These are phyloP conservation scores for Apophysomyces ossiformis DNA, from an alignment of 371 early-diverging fungal genomes.

Conservation along the genomic window DNA sequence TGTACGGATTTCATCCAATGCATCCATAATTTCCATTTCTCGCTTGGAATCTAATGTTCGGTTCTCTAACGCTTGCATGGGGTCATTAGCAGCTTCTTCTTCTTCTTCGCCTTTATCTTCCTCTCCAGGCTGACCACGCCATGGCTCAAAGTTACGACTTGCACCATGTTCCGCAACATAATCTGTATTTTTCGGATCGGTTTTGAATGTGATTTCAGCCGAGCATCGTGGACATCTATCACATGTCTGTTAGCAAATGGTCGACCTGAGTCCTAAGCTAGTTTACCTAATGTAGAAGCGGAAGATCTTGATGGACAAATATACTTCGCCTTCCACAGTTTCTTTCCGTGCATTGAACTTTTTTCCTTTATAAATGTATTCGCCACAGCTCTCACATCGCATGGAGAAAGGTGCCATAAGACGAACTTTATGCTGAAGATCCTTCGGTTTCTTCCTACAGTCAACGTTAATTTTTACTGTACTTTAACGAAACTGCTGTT, in stretches of 20 bases:
- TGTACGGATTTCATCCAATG: slow-evolving; percentile 92
- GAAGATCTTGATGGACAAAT: slow-evolving; percentile 87
- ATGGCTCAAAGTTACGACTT: slow-evolving; percentile 94
- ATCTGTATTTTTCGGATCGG: slow-evolving; percentile 96
- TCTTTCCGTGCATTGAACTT: slow-evolving; percentile 98
- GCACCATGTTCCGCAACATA: slow-evolving; percentile 96
- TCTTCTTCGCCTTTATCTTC: slow-evolving; percentile 65
- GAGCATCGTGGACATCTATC: slow-evolving; percentile 91
- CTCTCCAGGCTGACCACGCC: slow-evolving; percentile 81
- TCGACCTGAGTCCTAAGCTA: background rate
- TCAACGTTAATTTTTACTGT: slow-evolving; percentile 44
- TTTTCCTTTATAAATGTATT: slow-evolving; percentile 95
- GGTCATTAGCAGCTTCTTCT: slow-evolving; percentile 86
- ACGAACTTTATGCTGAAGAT: slow-evolving; percentile 91
- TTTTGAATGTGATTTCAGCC: slow-evolving; percentile 96
- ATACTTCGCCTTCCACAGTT: slow-evolving; percentile 80
- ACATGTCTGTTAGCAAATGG: background rate
- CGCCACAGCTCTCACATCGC: slow-evolving; percentile 95
- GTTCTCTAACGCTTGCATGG: slow-evolving; percentile 94
- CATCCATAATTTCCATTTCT: slow-evolving; percentile 97
- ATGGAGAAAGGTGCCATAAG: slow-evolving; percentile 98
- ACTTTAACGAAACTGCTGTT: background rate
- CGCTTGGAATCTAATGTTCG: slow-evolving; percentile 90
- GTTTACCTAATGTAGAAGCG: slow-evolving; percentile 89
- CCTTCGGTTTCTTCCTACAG: slow-evolving; percentile 78